These are phyloP conservation scores for Helminthosporium solani DNA, from an alignment of 2,329 filamentous ascomycete genomes.

Conservation along the genomic window DNA sequence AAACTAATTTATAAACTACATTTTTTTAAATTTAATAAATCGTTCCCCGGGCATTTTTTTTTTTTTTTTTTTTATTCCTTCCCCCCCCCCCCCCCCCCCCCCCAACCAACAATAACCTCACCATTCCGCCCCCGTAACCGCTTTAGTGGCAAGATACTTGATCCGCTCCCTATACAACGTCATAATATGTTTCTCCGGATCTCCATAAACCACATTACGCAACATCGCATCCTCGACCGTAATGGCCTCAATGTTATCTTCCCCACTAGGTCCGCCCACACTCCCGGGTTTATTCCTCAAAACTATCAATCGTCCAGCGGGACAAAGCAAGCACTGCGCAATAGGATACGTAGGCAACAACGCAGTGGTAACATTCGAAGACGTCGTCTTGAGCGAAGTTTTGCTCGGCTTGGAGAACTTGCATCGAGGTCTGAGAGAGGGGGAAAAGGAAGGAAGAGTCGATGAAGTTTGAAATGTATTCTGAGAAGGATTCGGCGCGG, in stretches of 20 bases:
- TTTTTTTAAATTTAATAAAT: no score
- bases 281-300: constrained; percentile 49
- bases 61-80: no score
- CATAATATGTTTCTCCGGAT: constrained; percentile 80
- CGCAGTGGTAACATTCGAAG: constrained; percentile 13
- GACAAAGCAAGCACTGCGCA: constrained; percentile 65
- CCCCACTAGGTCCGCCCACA: constrained; percentile 18
- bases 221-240: constrained; percentile 68
- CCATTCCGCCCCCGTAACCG: constrained; percentile 55
- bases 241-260: constrained; percentile 64
- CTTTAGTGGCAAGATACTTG: constrained; percentile 68
- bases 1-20: no score
- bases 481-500: constrained; percentile 8
- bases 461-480: constrained; percentile 5
- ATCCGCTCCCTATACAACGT: constrained; percentile 71
- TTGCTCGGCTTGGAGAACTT: constrained; percentile 22
- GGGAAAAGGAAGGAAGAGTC: constrained; percentile 5
- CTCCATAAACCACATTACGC: constrained; percentile 73
- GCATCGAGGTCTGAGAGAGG: neutral
- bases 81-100: no score
- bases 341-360: constrained; percentile 60
- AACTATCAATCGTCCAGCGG: constrained; percentile 68
- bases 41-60: no score
- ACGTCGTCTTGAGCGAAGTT: constrained; percentile 21
- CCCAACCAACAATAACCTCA: constrained; percentile 2